Conservation (phyloP, 2,329 filamentous ascomycete species). For the Xylaria sp. region DNA sequence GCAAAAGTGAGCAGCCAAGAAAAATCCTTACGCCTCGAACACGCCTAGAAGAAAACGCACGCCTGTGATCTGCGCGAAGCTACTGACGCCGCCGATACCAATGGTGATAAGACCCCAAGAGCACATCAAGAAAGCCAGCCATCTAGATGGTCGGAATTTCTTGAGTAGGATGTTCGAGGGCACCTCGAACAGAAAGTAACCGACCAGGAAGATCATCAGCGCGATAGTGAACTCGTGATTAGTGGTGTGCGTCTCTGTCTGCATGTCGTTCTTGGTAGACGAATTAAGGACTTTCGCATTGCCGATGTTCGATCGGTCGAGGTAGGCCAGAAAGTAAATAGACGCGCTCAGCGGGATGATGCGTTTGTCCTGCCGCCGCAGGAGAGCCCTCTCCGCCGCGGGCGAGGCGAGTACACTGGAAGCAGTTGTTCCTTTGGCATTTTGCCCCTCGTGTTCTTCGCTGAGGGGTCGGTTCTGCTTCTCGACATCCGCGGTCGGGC, state of each 20-base stretch:
- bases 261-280: slow-evolving; percentile 44
- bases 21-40: slow-evolving; percentile 59
- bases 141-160: slow-evolving; percentile 65
- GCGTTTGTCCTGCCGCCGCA: slow-evolving; percentile 55
- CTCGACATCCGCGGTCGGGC: slow-evolving; percentile 32
- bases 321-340: slow-evolving; percentile 62
- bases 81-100: slow-evolving; percentile 67
- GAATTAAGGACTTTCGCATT: slow-evolving; percentile 49
- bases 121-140: slow-evolving; percentile 70
- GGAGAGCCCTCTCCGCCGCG: slow-evolving; percentile 32
- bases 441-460: slow-evolving; percentile 31
- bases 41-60: slow-evolving; percentile 71
- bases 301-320: slow-evolving; percentile 61
- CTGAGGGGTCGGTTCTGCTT: slow-evolving; percentile 30
- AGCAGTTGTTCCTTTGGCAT: slow-evolving; percentile 20
- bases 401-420: slow-evolving; percentile 20
- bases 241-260: slow-evolving; percentile 41
- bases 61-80: slow-evolving; percentile 66
- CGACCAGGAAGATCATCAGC: slow-evolving; percentile 46
- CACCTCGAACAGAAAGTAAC: slow-evolving; percentile 61
- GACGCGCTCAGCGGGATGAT: slow-evolving; percentile 59
- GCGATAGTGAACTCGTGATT: slow-evolving; percentile 44
- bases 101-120: slow-evolving; percentile 72
- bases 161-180: slow-evolving; percentile 71
- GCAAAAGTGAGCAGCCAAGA: too few species aligned